Evolutionary conservation across 257 asterid species (phyloP), one percentile per base, ranked within the genome.

Genomic region (Solanum appendiculatum): DNA sequence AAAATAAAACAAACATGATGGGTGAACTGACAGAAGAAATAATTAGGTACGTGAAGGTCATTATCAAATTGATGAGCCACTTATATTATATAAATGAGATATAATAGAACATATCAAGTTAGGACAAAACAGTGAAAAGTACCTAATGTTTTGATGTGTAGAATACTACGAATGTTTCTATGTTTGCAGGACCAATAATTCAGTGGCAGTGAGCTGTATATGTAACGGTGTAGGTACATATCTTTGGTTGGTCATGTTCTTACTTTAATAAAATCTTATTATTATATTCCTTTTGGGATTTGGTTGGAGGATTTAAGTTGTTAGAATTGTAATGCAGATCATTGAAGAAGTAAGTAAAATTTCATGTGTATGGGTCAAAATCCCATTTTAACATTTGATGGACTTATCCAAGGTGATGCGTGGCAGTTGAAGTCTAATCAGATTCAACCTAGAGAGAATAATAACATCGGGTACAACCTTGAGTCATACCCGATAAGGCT

Each of bases 41-140:
- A 56, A 44, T 21, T 16, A 31, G 89, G 89, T 83, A 84, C 78
- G 87, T 60, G 85, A 39, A 15, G 39, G 85, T 58, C 85, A 42
- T 58, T 84, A 87, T 84, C 89, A 84, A 83, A 84, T 84, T 54
- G 86, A 31, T 63, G 36, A 2, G 46, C 16, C 54, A 9, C 33
- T 83, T 84, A 84, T n/a, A 63, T 63, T n/a, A n/a, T n/a, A 11
- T 56, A n/a, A 36, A 3, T 21, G 72, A 66, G 83, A 64, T 23
- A 54, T 63, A 63, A 63, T 84, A n/a, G 29, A 39, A n/a, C 63
- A 9, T 64, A 84, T 84, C 86, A 80, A 46, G 27, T 46, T 2
- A 4, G 27, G 64, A 80, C 84, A 46, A 27, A 27, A 80, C 27
- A 80, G 18, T 44, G 25, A 80, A 46, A 46, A 46, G 66, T n/a